Base-by-base conservation (phyloP, 2,329 filamentous ascomycete genomes). In the Aspergillus tanneri region DNA sequence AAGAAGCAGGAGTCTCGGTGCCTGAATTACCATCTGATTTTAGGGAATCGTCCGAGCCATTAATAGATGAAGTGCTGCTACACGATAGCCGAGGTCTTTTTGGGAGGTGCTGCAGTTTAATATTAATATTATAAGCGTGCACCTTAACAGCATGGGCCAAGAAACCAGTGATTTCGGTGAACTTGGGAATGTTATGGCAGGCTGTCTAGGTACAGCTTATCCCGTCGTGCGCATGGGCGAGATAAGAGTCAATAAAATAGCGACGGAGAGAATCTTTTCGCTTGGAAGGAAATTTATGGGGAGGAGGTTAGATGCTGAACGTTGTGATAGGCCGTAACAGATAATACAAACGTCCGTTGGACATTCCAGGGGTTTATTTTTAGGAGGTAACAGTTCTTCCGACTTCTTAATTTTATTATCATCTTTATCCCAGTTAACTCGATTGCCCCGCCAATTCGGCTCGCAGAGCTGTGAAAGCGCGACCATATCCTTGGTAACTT, bases 401-500 rank as follows among this genome's bases (percentile, higher is more conserved):
- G 34, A 49, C 47, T 50, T n/a, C n/a, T n/a, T n/a, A 19, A 19
- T 48, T 24, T 59, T 47, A 10, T 54, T 37, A 27, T 54, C 27
- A 36, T 58, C 43, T 1, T 49, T 7, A 44, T 59, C 37, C 59
- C 45, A 64, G 50, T 63, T 50, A 24, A 59, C 35, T 38, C 49
- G 46, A 21, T 64, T 63, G 36, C 55, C 62, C 47, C 52, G 53
- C 18, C 51, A 47, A 21, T 37, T 66, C 27, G 52, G 57, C 21
- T 65, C 52, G 50, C 38, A 62, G 32, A 64, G 56, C n/a, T 27
- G 23, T 28, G 48, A 43, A 18, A 64, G 54, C 8, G 52, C 46
- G 60, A 63, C 55, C 39, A 64, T 63, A 27, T 63, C 57, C 48
- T 63, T 59, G 10, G 61, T 66, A 54, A 59, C 50, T 51, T 64